Evolutionary conservation across 257 asterid species (phyloP).

Genomic region (Forsythia viridissima): DNA sequence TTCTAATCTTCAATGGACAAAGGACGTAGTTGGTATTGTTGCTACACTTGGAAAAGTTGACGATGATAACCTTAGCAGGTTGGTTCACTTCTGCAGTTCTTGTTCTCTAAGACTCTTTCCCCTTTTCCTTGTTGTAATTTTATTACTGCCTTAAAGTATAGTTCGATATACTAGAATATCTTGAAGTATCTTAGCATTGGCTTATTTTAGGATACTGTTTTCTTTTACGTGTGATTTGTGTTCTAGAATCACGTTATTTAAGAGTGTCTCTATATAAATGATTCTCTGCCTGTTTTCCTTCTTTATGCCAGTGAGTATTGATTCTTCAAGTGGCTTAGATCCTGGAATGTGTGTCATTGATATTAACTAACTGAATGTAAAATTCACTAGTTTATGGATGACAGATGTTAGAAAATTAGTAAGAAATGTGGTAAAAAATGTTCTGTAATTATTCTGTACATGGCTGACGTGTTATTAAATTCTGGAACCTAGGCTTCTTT

Average conservation of each 20-base stretch:
- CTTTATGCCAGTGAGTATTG: not conserved
- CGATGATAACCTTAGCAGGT: slow-evolving; percentile 78
- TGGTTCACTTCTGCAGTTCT: slow-evolving; percentile 26
- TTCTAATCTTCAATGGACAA: slow-evolving; percentile 41
- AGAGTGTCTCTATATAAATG: not conserved
- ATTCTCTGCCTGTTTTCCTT: slow-evolving; percentile 12
- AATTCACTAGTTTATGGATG: slow-evolving; percentile 6
- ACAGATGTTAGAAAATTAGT: slow-evolving; percentile 12
- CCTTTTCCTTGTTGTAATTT: slow-evolving; percentile 18
- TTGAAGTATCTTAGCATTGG: not conserved
- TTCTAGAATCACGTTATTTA: not conserved
- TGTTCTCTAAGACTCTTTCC: slow-evolving; percentile 10
- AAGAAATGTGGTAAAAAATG: slow-evolving; percentile 10
- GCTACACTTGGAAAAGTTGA: slow-evolving; percentile 74
- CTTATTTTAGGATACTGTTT: slow-evolving; percentile 8
- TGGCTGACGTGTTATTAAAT: slow-evolving; percentile 28
- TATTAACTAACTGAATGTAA: not conserved
- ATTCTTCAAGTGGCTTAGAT: slow-evolving; percentile 22
- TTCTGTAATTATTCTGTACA: not conserved
- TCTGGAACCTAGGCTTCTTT: slow-evolving; percentile 56
- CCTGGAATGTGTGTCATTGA: slow-evolving; percentile 53
- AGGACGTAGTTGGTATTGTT: slow-evolving; percentile 74
- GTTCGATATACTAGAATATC: not conserved
- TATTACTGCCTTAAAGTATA: not conserved
- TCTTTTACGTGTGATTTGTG: not conserved